phyloP scores from a whole-genome alignment of 495 filamentous ascomycete species.

The Bathelium albidoporum region DNA sequence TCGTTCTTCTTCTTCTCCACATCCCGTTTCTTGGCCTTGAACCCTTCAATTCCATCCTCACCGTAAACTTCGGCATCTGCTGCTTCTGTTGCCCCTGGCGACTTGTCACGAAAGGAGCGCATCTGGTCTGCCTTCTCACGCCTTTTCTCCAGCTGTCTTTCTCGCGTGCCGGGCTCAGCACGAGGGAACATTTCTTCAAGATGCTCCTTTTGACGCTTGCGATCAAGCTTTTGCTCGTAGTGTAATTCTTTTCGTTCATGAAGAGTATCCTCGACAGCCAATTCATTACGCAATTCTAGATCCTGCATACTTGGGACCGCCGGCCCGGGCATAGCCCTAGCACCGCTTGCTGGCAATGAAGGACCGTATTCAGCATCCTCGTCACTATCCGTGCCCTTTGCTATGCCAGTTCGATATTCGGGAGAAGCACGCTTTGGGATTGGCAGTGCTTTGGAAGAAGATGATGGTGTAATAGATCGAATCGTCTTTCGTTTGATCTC shows the following conservation, averaged over 20 bases:
- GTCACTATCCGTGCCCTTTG: constrained; percentile 41
- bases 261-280: constrained; percentile 43
- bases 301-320: constrained; percentile 68
- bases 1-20: constrained; percentile 53
- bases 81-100: constrained; percentile 47
- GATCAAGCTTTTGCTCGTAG: constrained; percentile 51
- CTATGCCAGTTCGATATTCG: constrained; percentile 18
- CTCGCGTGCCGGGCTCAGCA: constrained; percentile 74
- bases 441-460: constrained; percentile 1
- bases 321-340: constrained; percentile 45
- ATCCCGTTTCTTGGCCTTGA: constrained; percentile 43
- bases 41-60: constrained; percentile 45
- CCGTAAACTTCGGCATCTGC: constrained; percentile 54
- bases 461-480: background rate
- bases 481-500: constrained; percentile 23
- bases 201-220: constrained; percentile 46
- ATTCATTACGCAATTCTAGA: constrained; percentile 55
- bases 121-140: constrained; percentile 45
- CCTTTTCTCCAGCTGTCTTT: constrained; percentile 79
- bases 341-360: constrained; percentile 40
- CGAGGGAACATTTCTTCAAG: constrained; percentile 76
- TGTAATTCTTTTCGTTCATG: constrained; percentile 45
- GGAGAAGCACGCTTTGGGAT: constrained; percentile 23
- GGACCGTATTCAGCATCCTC: constrained; percentile 64
- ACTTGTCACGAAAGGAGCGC: constrained; percentile 48